Evolutionary conservation across 257 asterid genomes (phyloP), one percentile per base, ranked within the genome.

Genomic region (Capsicum chinense): DNA sequence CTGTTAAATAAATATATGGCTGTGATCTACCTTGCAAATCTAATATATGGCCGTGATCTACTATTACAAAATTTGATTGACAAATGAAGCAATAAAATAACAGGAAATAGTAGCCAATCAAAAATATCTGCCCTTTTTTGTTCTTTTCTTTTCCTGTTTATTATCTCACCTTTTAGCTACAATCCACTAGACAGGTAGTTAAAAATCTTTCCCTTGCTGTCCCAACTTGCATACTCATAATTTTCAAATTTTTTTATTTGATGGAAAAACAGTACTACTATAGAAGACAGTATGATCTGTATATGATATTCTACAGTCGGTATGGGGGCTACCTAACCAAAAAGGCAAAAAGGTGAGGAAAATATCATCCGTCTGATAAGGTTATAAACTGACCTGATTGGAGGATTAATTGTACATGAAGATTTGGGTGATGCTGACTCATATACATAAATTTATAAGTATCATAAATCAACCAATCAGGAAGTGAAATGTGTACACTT

Each of bases 291-390:
- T 26, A 74, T 74, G 62, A 74, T 74, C 14, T 74, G 62, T 74
- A 50, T 62, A 62, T n/a, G n/a, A 8, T 39, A 14, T 68, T 68
- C 19, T 16, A 17, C 9, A 3, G 58, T 47, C 6, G 17, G 5
- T 71, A 19, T 71, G n/a, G 60, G 44, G 44, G 2, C 59, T 13
- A 74, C 60, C 80, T 19, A 48, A 74, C 17, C 80, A 74, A 74
- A 74, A 74, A 52, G 80, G 42, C 80, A 50, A 74, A 52, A 74
- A 21, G 81, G 62, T 21, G 0, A 21, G 62, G 21, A 74, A 74
- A 52, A 74, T 52, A 76, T 76, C 81, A 52, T 74, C 81, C 62
- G 81, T 50, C 47, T 21, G 81, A 74, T 74, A 50, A 50, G 21
- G 10, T 74, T 63, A 60, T 39, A 4, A 10, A 5, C 5, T 37